Base-by-base conservation (phyloP, 2,329 filamentous ascomycete species). In the Venturia pyrina region DNA sequence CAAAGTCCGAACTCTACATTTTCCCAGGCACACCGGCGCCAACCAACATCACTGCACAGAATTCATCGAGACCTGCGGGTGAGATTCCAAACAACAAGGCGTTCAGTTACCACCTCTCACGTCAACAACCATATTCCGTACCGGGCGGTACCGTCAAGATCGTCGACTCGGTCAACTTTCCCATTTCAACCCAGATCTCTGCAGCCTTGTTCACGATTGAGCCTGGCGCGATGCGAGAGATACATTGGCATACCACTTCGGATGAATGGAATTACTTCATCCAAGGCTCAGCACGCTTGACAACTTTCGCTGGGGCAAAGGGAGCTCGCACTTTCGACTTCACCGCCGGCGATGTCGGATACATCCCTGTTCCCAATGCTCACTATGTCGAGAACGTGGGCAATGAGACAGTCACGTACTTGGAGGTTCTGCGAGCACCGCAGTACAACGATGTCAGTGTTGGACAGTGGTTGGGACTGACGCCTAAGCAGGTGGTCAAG, bases 231-330 rank as follows among this genome's bases (percentile, higher is more conserved):
- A 79, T 91, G 73, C 83, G 89, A 11, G 89, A 91, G 77, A 91
- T 93, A 82, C 89, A 93, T 78, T 93, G 89, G 89, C 89, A 93
- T 72, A 88, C 89, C 0, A 86, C 85, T 56, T 88, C 88, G 13
- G 89, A 92, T 71, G 89, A 92, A 74, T 93, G 89, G 89, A 89
- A 86, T 8, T 93, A 90, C 75, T 91, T 93, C 79, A 84, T 93
- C 73, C 77, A 78, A 34, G 90, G 90, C 0, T 84, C 85, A 48
- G 90, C 88, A 0, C 83, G 89, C 41, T 84, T 91, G 19, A 57
- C 53, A 3, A 57, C 89, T 15, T 83, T 93, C 69, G 92, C 92
- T 72, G 87, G 84, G 0, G 82, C 88, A 1, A 84, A 89, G 69
- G 85, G 86, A 34, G 88, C 89, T 0, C 81, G 88, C 32, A 93